These are phyloP conservation scores for Mycena galopus DNA, from an alignment of 768 basidiomycete genomes.

Conservation along the genomic window DNA sequence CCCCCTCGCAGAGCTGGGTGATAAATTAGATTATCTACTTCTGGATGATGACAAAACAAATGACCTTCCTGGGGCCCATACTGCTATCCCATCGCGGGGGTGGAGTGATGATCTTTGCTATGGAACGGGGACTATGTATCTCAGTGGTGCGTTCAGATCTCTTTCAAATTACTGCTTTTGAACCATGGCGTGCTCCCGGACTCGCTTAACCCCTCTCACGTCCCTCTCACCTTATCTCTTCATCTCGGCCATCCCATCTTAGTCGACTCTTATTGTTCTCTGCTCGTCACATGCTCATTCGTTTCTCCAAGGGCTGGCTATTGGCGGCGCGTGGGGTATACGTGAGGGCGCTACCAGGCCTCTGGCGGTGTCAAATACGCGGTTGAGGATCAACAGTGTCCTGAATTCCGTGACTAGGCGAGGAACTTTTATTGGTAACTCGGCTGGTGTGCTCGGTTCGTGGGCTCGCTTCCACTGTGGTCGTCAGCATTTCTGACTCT, in stretches of 20 bases:
- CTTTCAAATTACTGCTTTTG: constrained; percentile 74
- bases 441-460: constrained; percentile 96
- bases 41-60: constrained; percentile 97
- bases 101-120: constrained; percentile 99
- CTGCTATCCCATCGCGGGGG: constrained; percentile 94
- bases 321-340: constrained; percentile 96
- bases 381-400: constrained; percentile 95
- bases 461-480: constrained; percentile 49
- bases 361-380: constrained; percentile 85
- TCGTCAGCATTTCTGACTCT: constrained; percentile 46
- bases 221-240: constrained; percentile 75
- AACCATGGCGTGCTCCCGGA: constrained; percentile 59
- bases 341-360: constrained; percentile 93
- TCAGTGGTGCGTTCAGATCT: constrained; percentile 85
- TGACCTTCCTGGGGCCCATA: constrained; percentile 89
- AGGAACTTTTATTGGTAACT: constrained; percentile 98
- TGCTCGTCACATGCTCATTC: constrained; percentile 81
- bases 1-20: constrained; percentile 92
- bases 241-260: constrained; percentile 67
- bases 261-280: constrained; percentile 82
- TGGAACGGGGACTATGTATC: constrained; percentile 99
- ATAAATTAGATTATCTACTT: constrained; percentile 94
- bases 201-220: constrained; percentile 60
- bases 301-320: constrained; percentile 85
- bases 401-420: constrained; percentile 97